Evolutionary conservation across 2,329 filamentous ascomycete genomes (phyloP).

Genomic region (Hortaea sp.): DNA sequence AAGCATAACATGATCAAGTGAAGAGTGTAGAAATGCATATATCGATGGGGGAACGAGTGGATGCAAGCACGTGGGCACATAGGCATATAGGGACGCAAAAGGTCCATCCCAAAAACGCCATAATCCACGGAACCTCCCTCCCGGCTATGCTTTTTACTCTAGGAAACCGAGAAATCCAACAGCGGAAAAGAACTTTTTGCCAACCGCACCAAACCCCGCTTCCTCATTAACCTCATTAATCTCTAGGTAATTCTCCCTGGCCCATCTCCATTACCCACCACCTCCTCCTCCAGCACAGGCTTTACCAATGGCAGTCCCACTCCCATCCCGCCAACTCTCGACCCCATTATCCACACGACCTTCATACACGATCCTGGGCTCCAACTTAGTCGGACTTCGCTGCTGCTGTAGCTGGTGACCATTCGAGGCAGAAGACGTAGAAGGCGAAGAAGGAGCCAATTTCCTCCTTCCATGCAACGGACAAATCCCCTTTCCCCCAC

Average conservation of each 20-base stretch:
- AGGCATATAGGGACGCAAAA: no score
- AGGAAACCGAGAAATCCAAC: no score
- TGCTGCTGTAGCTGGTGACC: neutral
- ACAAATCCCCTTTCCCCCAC: slow-evolving; percentile 28
- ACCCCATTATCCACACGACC: neutral
- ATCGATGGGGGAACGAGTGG: no score
- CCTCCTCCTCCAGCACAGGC: neutral
- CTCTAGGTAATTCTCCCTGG: neutral
- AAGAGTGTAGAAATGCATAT: no score
- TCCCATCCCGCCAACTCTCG: neutral
- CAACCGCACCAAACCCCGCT: neutral
- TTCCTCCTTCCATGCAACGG: slow-evolving; percentile 25
- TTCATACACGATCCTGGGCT: neutral
- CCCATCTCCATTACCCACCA: neutral
- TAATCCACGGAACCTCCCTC: no score
- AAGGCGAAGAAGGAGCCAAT: neutral
- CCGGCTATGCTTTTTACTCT: no score
- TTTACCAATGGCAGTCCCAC: neutral
- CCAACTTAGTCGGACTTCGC: neutral
- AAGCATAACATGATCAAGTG: no score
- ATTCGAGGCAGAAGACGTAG: no score
- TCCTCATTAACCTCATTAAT: neutral
- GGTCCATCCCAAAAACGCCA: no score
- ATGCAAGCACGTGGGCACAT: no score
- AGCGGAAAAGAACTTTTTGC: no score